Conservation (phyloP, 2,329 filamentous ascomycete species). For the Xylaria sp. region DNA sequence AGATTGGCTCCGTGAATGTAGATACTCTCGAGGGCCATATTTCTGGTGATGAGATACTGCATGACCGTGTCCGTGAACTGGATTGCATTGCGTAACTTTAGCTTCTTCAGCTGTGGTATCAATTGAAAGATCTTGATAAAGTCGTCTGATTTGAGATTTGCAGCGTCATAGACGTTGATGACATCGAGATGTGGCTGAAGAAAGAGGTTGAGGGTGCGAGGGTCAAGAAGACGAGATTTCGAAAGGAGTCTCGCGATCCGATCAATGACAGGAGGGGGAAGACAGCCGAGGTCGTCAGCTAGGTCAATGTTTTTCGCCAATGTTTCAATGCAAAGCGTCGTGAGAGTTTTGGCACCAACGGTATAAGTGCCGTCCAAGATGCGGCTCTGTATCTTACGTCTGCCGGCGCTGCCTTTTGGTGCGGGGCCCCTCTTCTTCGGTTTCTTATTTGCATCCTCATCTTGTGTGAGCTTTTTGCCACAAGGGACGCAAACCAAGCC, state of each 20-base stretch:
- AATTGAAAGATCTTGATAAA: slow-evolving; percentile 83
- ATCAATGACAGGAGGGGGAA: slow-evolving; percentile 66
- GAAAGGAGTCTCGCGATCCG: slow-evolving; percentile 69
- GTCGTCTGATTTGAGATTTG: slow-evolving; percentile 77
- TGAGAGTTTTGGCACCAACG: slow-evolving; percentile 74
- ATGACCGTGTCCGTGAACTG: slow-evolving; percentile 90
- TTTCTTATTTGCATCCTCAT: slow-evolving; percentile 68
- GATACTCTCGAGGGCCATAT: slow-evolving; percentile 74
- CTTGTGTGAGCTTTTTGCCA: slow-evolving; percentile 76
- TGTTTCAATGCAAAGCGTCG: slow-evolving; percentile 71
- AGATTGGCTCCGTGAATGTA: slow-evolving; percentile 88
- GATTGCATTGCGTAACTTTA: slow-evolving; percentile 85
- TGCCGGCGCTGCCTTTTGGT: slow-evolving; percentile 66
- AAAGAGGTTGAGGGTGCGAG: slow-evolving; percentile 67
- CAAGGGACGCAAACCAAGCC: slow-evolving; percentile 87
- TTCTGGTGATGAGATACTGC: slow-evolving; percentile 80
- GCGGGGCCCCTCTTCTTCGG: slow-evolving; percentile 63
- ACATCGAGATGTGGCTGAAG: slow-evolving; percentile 61
- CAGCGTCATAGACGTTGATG: slow-evolving; percentile 67
- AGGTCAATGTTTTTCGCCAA: slow-evolving; percentile 70
- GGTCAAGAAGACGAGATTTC: slow-evolving; percentile 66
- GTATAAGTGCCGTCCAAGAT: slow-evolving; percentile 79
- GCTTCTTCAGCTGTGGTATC: slow-evolving; percentile 72
- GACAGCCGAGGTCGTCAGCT: slow-evolving; percentile 69
- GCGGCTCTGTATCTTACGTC: slow-evolving; percentile 83